Evolutionary conservation across 2,329 filamentous ascomycete genomes (phyloP).

Genomic region (Aspergillus pseudoglaucus): DNA sequence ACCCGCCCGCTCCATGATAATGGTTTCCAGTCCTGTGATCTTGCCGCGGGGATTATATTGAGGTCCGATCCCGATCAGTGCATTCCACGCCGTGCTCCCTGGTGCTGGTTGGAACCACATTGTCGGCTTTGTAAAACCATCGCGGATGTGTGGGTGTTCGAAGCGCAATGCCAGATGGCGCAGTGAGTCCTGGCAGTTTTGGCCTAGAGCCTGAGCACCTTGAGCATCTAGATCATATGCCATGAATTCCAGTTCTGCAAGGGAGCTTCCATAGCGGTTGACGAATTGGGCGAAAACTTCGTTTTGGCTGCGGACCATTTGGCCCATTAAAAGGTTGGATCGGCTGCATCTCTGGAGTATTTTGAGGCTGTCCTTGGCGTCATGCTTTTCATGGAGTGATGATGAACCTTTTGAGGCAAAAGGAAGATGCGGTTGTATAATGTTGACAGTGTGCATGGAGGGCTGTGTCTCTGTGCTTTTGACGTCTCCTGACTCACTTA

Average conservation of each 20-base stretch:
- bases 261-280: slow-evolving; percentile 19
- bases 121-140: slow-evolving; percentile 19
- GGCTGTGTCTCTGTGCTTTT: slow-evolving; percentile 9
- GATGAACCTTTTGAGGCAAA: not conserved
- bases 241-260: slow-evolving; percentile 25
- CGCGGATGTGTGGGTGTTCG: slow-evolving; percentile 28
- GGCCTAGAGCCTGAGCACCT: slow-evolving; percentile 20
- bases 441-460: slow-evolving; percentile 8
- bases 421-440: not conserved
- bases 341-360: slow-evolving; percentile 1
- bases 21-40: slow-evolving; percentile 19
- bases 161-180: slow-evolving; percentile 29
- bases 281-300: slow-evolving; percentile 17
- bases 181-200: slow-evolving; percentile 16
- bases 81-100: slow-evolving; percentile 25
- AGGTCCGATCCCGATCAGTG: slow-evolving; percentile 23
- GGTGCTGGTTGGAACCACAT: slow-evolving; percentile 24
- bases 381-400: slow-evolving; percentile 1
- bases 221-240: slow-evolving; percentile 24
- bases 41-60: slow-evolving; percentile 10
- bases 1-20: slow-evolving; percentile 27
- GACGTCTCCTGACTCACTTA: slow-evolving; percentile 2
- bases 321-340: slow-evolving; percentile 6
- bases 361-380: not conserved
- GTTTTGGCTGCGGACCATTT: slow-evolving; percentile 21